Percentiles rank a stretch among this genome's conserved stretches.
phyloP scores from a whole-genome alignment of 768 basidiomycete genomes.

The Kwoniella bestiolae region DNA sequence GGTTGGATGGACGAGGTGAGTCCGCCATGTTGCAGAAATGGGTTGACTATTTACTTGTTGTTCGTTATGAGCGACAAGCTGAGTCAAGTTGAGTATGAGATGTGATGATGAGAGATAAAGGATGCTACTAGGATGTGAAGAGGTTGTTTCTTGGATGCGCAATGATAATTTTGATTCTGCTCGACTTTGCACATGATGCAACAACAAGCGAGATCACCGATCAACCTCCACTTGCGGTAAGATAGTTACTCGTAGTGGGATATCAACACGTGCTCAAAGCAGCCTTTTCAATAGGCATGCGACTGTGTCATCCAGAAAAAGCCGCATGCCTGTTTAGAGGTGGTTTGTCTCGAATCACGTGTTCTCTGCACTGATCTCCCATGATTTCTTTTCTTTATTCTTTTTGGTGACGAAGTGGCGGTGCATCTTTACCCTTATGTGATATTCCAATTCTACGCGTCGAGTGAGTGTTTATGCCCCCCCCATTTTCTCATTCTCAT shows the following conservation, averaged over 20 bases:
- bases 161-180: not conserved
- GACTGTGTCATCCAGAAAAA: too few relatives aligned
- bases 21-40: constrained; percentile 12
- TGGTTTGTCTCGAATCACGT: not conserved
- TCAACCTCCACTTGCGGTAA: constrained; percentile 3
- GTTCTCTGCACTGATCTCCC: not conserved
- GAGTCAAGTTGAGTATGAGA: not conserved
- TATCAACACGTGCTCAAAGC: not conserved
- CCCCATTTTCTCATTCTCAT: not conserved
- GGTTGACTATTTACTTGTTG: not conserved
- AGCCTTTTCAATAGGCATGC: not conserved
- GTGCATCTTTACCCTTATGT: too few relatives aligned
- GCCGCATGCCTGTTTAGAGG: too few relatives aligned
- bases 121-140: not conserved
- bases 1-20: constrained; percentile 1
- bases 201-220: constrained; percentile 10
- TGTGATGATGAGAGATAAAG: not conserved
- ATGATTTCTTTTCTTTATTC: not conserved
- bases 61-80: not conserved
- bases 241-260: too few relatives aligned
- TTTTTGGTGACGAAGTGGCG: not conserved
- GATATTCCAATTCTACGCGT: too few relatives aligned
- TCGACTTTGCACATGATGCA: not conserved
- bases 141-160: not conserved
- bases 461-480: constrained; percentile 9